Evolutionary conservation across 306 rosid species (phyloP).

Genomic region (Castanea sativa): DNA sequence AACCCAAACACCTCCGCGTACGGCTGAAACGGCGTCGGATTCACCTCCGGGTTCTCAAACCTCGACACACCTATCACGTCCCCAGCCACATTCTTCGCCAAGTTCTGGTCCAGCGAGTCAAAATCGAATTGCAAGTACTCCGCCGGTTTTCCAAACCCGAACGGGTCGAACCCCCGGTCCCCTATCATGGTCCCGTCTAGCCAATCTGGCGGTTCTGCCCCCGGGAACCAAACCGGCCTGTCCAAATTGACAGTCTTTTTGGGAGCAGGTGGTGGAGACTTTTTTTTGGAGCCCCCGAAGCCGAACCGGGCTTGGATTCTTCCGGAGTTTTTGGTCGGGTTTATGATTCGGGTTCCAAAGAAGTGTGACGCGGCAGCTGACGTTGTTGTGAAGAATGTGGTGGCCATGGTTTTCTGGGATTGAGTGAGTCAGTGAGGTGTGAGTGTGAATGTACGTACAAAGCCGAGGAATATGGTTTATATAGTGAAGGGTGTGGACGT

Average conservation of each 20-base stretch:
- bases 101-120: conserved; percentile 78
- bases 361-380: conserved; percentile 50
- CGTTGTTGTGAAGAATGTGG: conserved; percentile 16
- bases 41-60: conserved; percentile 42
- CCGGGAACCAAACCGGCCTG: conserved; percentile 63
- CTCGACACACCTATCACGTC: conserved; percentile 52
- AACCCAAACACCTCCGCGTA: conserved; percentile 74
- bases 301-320: conserved; percentile 46
- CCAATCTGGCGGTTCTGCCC: conserved; percentile 63
- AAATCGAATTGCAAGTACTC: conserved; percentile 72
- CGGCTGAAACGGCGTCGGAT: conserved; percentile 78
- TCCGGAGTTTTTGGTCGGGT: conserved; percentile 16
- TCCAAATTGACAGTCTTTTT: conserved; percentile 17
- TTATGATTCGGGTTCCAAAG: conserved; percentile 44
- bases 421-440: neutral
- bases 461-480: conserved; percentile 9
- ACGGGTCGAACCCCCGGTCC: conserved; percentile 73
- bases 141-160: conserved; percentile 59
- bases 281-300: conserved; percentile 23
- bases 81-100: conserved; percentile 70
- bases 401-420: conserved; percentile 35
- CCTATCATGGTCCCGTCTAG: conserved; percentile 65
- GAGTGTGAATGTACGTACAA: conserved; percentile 1
- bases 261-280: conserved; percentile 24
- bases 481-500: conserved; percentile 24